Conservation (phyloP, 1,284 basidiomycete genomes). For the Heterobasidion parviporum region DNA sequence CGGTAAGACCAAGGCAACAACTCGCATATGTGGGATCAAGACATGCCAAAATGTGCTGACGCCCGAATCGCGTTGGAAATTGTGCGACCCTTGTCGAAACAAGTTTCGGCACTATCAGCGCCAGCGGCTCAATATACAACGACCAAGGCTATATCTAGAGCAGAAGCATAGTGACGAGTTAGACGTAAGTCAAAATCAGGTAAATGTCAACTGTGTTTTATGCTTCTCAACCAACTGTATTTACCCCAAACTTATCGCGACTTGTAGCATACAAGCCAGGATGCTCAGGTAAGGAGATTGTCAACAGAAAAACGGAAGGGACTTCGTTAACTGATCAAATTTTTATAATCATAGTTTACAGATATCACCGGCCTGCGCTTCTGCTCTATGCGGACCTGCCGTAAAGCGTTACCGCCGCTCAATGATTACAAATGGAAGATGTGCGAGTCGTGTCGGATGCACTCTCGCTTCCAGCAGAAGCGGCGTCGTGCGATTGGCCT, state of each 20-base stretch:
- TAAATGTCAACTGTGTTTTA: constrained; percentile 1
- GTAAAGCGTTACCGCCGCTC: constrained; percentile 25
- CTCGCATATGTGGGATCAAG: constrained; percentile 8
- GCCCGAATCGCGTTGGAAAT: constrained; percentile 17
- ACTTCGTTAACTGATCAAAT: too few relatives aligned
- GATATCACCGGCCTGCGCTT: constrained; percentile 20
- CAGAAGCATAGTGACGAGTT: background rate
- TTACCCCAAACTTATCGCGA: too few relatives aligned
- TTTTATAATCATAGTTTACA: background rate
- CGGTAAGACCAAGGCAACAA: too few relatives aligned
- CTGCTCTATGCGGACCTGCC: constrained; percentile 26
- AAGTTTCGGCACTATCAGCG: constrained; percentile 19
- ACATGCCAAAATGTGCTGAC: constrained; percentile 12
- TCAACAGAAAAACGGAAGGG: too few relatives aligned
- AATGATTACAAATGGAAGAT: constrained; percentile 26
- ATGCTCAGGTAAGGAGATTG: too few relatives aligned
- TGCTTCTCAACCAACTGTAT: too few relatives aligned
- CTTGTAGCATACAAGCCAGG: too few relatives aligned
- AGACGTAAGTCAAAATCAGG: background rate
- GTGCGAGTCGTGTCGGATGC: constrained; percentile 26
- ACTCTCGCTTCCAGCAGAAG: background rate
- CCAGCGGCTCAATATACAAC: constrained; percentile 12
- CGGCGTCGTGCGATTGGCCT: background rate
- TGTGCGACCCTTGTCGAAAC: constrained; percentile 25
- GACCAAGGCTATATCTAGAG: constrained; percentile 1